Base-by-base conservation (phyloP, 345 rosid species). In the Pugionium dolabratum region DNA sequence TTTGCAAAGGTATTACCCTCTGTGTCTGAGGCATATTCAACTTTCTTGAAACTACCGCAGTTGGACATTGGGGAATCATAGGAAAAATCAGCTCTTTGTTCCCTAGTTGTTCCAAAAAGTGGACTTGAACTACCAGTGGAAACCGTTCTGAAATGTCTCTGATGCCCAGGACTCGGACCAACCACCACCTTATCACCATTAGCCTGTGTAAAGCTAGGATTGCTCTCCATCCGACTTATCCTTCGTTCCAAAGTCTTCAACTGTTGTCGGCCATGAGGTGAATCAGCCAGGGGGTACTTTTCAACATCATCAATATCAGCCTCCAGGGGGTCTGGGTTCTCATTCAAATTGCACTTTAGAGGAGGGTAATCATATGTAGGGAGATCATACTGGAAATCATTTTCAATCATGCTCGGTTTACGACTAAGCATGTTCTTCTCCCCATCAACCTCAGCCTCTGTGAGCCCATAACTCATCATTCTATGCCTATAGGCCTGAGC, bases 381-480 rank as follows among this genome's bases (percentile, higher is more conserved):
- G 26, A 80, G 80, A 43, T 85, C 91, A 68, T 61, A 76, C 39
- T 78, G 86, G 29, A 52, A 43, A 66, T 83, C 87, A 58, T 46
- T 37, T 29, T 74, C 96, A 28, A 70, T 35, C 75, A 79, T 70
- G 76, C 86, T 78, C n/a, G 41, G 52, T 56, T 76, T 79, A 45
- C 70, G 79, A 62, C 85, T 76, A 41, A 63, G 59, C 57, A 62
- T 76, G 46, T 52, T 66, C 74, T 69, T 81, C 60, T 82, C 93
- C 8, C 79, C 86, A 48, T 84, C 96, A 34, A 82, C 79, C 79
- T 95, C 99, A 0, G 75, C 48, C 74, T 95, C 96, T 0, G 85
- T 78, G 9, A 95, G 79, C 50, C 97, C 99, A 33, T 72, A 87
- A 71, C 99, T 95, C 91, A 95, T 69, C 99, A 95, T 87, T 66